Evolutionary conservation across 805 yeast species (phyloP).

Genomic region (Metschnikowia continentalis): DNA sequence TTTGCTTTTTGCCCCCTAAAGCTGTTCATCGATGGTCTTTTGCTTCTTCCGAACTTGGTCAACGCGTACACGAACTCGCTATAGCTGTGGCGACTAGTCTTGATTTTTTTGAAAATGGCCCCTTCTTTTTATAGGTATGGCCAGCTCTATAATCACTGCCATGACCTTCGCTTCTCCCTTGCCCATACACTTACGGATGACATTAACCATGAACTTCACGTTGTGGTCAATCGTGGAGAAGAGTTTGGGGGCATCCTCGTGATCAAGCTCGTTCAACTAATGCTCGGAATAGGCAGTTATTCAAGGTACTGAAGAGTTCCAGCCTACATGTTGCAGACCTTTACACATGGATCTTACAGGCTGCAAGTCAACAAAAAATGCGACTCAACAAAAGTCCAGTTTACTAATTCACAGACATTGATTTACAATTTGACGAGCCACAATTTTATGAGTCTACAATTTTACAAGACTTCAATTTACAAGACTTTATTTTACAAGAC

Average conservation of each 20-base stretch:
- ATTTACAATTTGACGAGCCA: too few relatives aligned
- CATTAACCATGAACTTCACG: constrained; percentile 56
- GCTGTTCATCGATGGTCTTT: constrained; percentile 16
- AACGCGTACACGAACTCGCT: constrained; percentile 41
- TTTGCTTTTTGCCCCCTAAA: constrained; percentile 26
- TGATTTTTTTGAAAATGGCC: constrained; percentile 35
- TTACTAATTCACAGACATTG: too few relatives aligned
- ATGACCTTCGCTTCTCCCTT: constrained; percentile 68
- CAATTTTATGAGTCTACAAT: too few relatives aligned
- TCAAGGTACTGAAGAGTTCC: too few relatives aligned
- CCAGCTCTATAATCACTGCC: constrained; percentile 47
- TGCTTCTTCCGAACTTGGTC: constrained; percentile 15
- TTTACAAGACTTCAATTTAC: too few relatives aligned
- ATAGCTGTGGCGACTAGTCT: constrained; percentile 50
- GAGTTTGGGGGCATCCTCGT: constrained; percentile 20
- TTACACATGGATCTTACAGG: too few relatives aligned
- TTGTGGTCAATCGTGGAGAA: constrained; percentile 56
- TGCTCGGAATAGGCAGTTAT: constrained; percentile 27
- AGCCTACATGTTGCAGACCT: too few relatives aligned
- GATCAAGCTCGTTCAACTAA: neutral
- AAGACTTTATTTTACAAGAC: too few relatives aligned
- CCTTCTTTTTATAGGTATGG: constrained; percentile 18
- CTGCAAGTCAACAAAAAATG: too few relatives aligned
- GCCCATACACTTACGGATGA: constrained; percentile 71
- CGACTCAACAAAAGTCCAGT: too few relatives aligned